These are phyloP conservation scores for Clathrospora elynae DNA, from an alignment of 2,329 filamentous ascomycete genomes.

Conservation along the genomic window DNA sequence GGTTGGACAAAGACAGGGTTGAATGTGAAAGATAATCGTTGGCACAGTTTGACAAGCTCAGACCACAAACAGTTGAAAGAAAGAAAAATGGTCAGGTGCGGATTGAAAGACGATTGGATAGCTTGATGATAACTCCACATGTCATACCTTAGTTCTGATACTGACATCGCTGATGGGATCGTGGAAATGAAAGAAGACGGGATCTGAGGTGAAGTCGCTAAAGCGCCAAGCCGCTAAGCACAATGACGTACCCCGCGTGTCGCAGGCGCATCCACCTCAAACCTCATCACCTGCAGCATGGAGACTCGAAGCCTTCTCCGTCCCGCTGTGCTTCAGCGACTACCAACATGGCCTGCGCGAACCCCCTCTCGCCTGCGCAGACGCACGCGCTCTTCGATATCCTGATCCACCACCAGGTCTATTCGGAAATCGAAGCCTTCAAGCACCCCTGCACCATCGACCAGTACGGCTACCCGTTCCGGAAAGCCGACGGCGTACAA, in stretches of 20 bases:
- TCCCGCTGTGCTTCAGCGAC: constrained; percentile 3
- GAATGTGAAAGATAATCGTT: too few species aligned
- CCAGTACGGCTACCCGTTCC: constrained; percentile 73
- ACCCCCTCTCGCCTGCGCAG: constrained; percentile 52
- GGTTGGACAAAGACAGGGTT: too few species aligned
- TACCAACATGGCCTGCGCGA: constrained; percentile 21
- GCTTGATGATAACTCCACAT: too few species aligned
- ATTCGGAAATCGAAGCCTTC: constrained; percentile 73
- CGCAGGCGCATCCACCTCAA: constrained; percentile 15
- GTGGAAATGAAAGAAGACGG: too few species aligned
- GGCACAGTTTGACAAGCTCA: too few species aligned
- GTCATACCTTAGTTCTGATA: too few species aligned
- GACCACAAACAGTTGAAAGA: too few species aligned
- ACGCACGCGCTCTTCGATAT: constrained; percentile 60
- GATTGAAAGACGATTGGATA: too few species aligned
- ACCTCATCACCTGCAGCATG: constrained; percentile 7
- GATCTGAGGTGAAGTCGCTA: constrained; percentile 5
- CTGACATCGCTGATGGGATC: too few species aligned
- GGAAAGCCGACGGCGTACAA: constrained; percentile 51
- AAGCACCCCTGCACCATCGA: constrained; percentile 67
- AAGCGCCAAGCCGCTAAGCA: constrained; percentile 12
- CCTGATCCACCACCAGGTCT: constrained; percentile 60
- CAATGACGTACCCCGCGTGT: constrained; percentile 20
- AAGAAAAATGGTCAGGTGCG: too few species aligned
- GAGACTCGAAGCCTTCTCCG: constrained; percentile 1